Base-by-base conservation (phyloP, 768 basidiomycete genomes). In the Mycena vitilis region DNA sequence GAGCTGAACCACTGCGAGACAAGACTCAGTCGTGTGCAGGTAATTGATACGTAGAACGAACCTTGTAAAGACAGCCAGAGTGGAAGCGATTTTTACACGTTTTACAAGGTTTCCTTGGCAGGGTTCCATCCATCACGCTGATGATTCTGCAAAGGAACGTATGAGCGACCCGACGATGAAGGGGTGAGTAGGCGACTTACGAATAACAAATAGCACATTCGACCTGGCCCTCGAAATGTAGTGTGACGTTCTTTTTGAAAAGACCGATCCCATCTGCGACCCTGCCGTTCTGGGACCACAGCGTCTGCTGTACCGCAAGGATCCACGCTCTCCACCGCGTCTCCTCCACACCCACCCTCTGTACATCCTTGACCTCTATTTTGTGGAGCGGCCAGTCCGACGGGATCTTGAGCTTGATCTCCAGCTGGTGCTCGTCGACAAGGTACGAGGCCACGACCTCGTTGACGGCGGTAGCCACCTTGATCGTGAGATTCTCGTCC, bases 161-260 rank as follows among this genome's bases (percentile, higher is more conserved):
- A 48, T 57, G 68, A 65, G 55, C 11, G 59, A 23, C 2, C 15
- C 11, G 56, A 12, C 40, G 20, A 40, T 16, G 34, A 25, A 44
- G 22, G 55, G 16, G 12, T 34, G 55, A 18, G 12, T 34, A 0
- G 48, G 62, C 11, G 63, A 77, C 92, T 75, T 73, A 95, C 92
- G 94, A 95, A 78, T 96, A 97, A 75, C 95, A 97, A 67, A 99
- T 98, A 1, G 97, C 95, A 78, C 98, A 99, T 73, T 97, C 95
- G 3, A 94, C 93, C 77, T 96, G 92, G 8, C 97, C 97, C 71
- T 97, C 95, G 75, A 99, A 99, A 77, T 99, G 95, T 22, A 94
- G 85, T 0, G 89, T 85, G 51, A 96, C 95, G 75, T 98, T 99
- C 80, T 93, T 95, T 81, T 96, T 96, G 87, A 98, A 99, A 66